These are phyloP conservation scores for Pleurotus cornucopiae DNA, from an alignment of 768 basidiomycete genomes.

Conservation along the genomic window DNA sequence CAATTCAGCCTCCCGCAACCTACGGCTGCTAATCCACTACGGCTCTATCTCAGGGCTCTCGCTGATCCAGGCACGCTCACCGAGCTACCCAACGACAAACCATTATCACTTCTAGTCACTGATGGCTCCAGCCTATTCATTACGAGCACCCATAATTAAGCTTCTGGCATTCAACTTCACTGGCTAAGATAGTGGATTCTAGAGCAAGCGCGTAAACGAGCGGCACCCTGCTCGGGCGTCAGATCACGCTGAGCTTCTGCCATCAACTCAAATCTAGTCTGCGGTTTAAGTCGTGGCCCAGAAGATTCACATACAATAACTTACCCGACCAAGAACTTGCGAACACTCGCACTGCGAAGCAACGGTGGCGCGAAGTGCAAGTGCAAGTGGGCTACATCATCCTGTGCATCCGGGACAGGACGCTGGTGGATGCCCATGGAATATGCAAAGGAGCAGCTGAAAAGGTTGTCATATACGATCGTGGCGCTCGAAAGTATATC, in stretches of 20 bases:
- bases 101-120: not conserved
- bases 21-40: not conserved
- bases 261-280: slow-evolving; percentile 78
- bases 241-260: slow-evolving; percentile 88
- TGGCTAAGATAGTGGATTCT: not conserved
- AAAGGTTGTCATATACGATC: slow-evolving; percentile 73
- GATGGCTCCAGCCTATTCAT: not conserved
- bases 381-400: slow-evolving; percentile 74
- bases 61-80: not conserved
- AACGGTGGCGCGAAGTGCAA: slow-evolving; percentile 86
- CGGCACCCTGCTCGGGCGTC: slow-evolving; percentile 84
- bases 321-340: slow-evolving; percentile 89
- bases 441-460: slow-evolving; percentile 86
- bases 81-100: not conserved
- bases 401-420: slow-evolving; percentile 48
- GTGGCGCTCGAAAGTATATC: slow-evolving; percentile 62
- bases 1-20: slow-evolving; percentile 2
- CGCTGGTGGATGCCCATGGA: slow-evolving; percentile 94
- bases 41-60: not conserved
- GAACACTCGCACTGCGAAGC: slow-evolving; percentile 73
- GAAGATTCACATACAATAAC: slow-evolving; percentile 18
- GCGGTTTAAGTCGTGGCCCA: not conserved
- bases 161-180: too few relatives aligned
- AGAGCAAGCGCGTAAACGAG: slow-evolving; percentile 46
- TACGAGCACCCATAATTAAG: too few relatives aligned